Evolutionary conservation across 2,329 filamentous ascomycete genomes (phyloP).

Genomic region (Ceratocystis harringtonii): DNA sequence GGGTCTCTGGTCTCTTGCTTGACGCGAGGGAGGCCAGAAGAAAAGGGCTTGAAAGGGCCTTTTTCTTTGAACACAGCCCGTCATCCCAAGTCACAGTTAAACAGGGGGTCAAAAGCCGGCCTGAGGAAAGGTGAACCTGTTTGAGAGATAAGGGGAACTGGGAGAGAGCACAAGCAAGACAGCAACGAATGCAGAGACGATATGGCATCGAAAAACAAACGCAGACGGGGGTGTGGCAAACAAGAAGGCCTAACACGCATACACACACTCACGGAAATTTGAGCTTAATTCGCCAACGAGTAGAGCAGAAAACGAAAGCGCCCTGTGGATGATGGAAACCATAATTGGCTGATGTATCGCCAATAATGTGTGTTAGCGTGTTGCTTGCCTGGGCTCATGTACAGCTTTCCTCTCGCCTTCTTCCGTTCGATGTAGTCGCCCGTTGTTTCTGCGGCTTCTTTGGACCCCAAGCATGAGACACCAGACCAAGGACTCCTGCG

Average conservation of each 20-base stretch:
- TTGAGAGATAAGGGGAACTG: neutral
- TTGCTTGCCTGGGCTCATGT: neutral
- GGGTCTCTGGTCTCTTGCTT: neutral
- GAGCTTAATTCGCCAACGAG: too few species aligned
- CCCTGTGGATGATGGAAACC: too few species aligned
- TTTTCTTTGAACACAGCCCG: too few species aligned
- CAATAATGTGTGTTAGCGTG: neutral
- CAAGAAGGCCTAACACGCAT: neutral
- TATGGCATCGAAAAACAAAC: neutral
- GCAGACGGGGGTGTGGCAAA: neutral
- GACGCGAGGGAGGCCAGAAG: neutral
- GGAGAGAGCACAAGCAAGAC: neutral
- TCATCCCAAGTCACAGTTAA: neutral
- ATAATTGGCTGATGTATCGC: neutral
- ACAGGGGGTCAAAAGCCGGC: neutral
- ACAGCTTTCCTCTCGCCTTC: neutral
- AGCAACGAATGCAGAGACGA: neutral
- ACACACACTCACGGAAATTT: neutral
- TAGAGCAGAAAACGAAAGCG: too few species aligned
- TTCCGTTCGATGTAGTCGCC: neutral
- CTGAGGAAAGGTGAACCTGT: neutral
- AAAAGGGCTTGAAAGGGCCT: neutral
- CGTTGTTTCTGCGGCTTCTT: neutral
- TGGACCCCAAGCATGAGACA: neutral
- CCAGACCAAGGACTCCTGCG: neutral